phyloP scores from a whole-genome alignment of 805 yeast genomes.

The Suhomyces sp. region DNA sequence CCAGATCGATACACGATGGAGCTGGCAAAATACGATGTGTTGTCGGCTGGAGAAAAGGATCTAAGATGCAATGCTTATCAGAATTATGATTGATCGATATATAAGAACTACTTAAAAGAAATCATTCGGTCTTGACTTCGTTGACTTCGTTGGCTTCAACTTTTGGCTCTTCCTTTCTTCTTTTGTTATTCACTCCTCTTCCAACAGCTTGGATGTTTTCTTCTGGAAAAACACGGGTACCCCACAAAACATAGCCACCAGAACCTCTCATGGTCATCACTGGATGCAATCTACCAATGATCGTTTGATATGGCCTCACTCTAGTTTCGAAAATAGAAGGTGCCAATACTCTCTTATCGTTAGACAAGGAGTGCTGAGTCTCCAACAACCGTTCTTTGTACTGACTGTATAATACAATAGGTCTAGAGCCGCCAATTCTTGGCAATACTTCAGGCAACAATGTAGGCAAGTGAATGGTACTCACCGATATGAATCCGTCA shows the following conservation, averaged over 20 bases:
- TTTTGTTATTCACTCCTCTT: slow-evolving; percentile 51
- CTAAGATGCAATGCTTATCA: background rate
- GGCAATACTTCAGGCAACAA: slow-evolving; percentile 61
- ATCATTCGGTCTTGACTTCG: background rate
- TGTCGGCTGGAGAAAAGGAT: slow-evolving; percentile 50
- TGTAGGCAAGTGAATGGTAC: slow-evolving; percentile 67
- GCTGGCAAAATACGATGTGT: slow-evolving; percentile 56
- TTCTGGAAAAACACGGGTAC: slow-evolving; percentile 72
- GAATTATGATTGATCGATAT: background rate
- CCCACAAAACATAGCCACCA: slow-evolving; percentile 84
- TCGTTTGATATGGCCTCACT: slow-evolving; percentile 85
- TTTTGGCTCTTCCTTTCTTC: slow-evolving; percentile 7
- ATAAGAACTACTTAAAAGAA: background rate
- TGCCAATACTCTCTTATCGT: slow-evolving; percentile 70
- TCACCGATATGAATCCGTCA: slow-evolving; percentile 73
- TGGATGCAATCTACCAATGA: slow-evolving; percentile 93
- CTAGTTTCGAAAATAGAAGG: slow-evolving; percentile 80
- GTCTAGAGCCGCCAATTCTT: slow-evolving; percentile 78
- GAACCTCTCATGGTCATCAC: slow-evolving; percentile 89
- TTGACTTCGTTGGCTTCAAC: background rate
- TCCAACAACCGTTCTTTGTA: slow-evolving; percentile 77
- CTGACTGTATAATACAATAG: slow-evolving; percentile 78
- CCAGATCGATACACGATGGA: slow-evolving; percentile 50
- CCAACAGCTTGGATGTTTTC: slow-evolving; percentile 65
- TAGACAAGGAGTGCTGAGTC: slow-evolving; percentile 62